Evolutionary conservation across 441 rosid species (phyloP), one percentile per base, ranked within the genome.

Genomic region (Populus tomentosa): DNA sequence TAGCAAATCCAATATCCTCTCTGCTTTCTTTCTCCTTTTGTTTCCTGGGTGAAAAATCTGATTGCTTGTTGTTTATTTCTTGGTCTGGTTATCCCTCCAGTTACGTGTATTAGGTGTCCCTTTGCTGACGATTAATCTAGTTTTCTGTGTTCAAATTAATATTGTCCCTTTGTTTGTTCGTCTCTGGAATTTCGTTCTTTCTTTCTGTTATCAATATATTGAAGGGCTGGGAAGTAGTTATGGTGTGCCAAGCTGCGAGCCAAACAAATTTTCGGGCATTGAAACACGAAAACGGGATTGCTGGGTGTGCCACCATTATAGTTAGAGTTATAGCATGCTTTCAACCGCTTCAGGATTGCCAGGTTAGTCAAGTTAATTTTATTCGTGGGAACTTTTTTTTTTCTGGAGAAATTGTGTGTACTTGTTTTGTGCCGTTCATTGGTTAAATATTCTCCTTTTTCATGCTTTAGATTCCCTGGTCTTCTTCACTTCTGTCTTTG

Each of bases 171-270:
- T 73, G 59, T 70, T 67, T 23, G 30, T 73, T 36, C 77, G 50
- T 59, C 24, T 23, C 80, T 28, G 77, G 82, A 79, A 74, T 69
- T n/a, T 33, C 42, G 74, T 77, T 77, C 70, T 78, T 77, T 77
- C 70, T 78, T 42, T 28, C 18, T 65, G 56, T 76, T 80, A 67
- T 23, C 32, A 53, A 61, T 69, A 83, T 66, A 86, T 78, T 78
- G 83, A 85, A 83, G 87, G 90, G 83, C 75, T 82, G 83, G 78
- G 81, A 78, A 78, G 90, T 78, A 93, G 98, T 91, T 89, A 95
- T 95, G 99, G 97, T 95, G 90, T 90, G 99, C 86, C 99, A 95
- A 89, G 95, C 98, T 74, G 98, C 98, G 61, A 79, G 97, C 84
- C 95, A 86, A 84, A 95, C 97, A 81, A 95, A 94, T 88, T 95